These are phyloP conservation scores for Talaromyces nanjingensis DNA, from an alignment of 495 filamentous ascomycete genomes.

Conservation along the genomic window DNA sequence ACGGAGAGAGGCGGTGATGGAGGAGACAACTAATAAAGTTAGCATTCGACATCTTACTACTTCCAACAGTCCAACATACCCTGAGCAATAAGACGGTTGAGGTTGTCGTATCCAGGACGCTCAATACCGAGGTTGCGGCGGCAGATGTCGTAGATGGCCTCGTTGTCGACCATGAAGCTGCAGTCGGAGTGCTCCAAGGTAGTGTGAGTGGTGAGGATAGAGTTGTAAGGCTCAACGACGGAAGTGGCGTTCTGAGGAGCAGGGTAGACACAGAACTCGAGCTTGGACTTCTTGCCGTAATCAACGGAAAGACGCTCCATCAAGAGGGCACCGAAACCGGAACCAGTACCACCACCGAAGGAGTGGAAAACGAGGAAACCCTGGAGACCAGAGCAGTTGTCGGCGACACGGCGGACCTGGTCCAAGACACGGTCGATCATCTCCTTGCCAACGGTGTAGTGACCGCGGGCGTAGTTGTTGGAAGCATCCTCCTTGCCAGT, in stretches of 20 bases:
- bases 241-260: constrained; percentile 94
- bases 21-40: constrained; percentile 69
- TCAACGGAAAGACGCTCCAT: constrained; percentile 97
- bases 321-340: constrained; percentile 93
- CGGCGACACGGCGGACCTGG: constrained; percentile 90
- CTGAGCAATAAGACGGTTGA: constrained; percentile 97
- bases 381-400: constrained; percentile 95
- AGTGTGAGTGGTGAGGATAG: constrained; percentile 96
- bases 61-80: no score
- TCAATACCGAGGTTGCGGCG: constrained; percentile 93
- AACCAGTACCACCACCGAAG: constrained; percentile 97
- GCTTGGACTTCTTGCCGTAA: constrained; percentile 99
- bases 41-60: no score
- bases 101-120: constrained; percentile 94
- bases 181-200: constrained; percentile 99
- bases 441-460: constrained; percentile 99
- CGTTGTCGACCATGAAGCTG: constrained; percentile 99
- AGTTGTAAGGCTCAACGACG: constrained; percentile 99
- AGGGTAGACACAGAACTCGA: constrained; percentile 98
- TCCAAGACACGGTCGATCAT: constrained; percentile 95
- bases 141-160: constrained; percentile 99
- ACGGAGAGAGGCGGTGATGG: constrained; percentile 95
- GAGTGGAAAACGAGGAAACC: constrained; percentile 99
- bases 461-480: constrained; percentile 98
- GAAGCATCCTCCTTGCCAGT: constrained; percentile 99